Evolutionary conservation across 2,329 filamentous ascomycete genomes (phyloP).

Genomic region (Chrysosporium queenslandicum): DNA sequence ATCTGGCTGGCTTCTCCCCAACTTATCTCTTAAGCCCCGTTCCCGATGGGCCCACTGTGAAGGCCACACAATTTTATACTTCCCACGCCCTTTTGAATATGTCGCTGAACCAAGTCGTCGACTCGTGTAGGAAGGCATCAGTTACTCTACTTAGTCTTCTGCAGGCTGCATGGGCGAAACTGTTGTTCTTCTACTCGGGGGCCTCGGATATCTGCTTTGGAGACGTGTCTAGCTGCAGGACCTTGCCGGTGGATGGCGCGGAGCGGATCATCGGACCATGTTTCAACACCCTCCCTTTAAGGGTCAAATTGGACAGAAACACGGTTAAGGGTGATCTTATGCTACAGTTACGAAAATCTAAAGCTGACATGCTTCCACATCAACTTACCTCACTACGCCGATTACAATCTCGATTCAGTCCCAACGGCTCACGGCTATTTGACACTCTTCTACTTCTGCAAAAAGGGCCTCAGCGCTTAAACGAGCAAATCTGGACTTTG

Average conservation of each 20-base stretch:
- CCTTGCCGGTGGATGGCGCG: constrained; percentile 53
- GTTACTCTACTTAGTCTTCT: constrained; percentile 56
- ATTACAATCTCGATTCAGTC: constrained; percentile 49
- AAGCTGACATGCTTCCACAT: constrained; percentile 52
- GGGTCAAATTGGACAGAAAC: constrained; percentile 44
- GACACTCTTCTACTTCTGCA: constrained; percentile 75
- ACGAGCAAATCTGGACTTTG: constrained; percentile 43
- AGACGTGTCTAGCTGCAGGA: constrained; percentile 71
- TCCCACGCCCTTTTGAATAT: constrained; percentile 22
- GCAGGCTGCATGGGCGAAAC: constrained; percentile 62
- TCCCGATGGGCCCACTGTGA: background rate
- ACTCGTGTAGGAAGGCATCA: constrained; percentile 45
- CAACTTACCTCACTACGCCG: constrained; percentile 67
- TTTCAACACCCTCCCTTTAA: constrained; percentile 77
- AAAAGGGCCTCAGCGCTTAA: constrained; percentile 41
- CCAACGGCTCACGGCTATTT: constrained; percentile 52
- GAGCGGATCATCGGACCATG: constrained; percentile 74
- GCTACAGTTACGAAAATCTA: constrained; percentile 51
- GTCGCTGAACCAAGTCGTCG: constrained; percentile 23
- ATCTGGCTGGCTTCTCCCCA: constrained; percentile 46
- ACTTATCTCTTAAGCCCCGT: constrained; percentile 24
- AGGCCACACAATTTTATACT: background rate
- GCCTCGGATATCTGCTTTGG: constrained; percentile 70
- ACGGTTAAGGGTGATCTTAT: constrained; percentile 49
- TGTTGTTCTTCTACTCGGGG: constrained; percentile 49